These are phyloP conservation scores for Thielaviopsis punctulata DNA, from an alignment of 2,329 filamentous ascomycete genomes.

Conservation along the genomic window DNA sequence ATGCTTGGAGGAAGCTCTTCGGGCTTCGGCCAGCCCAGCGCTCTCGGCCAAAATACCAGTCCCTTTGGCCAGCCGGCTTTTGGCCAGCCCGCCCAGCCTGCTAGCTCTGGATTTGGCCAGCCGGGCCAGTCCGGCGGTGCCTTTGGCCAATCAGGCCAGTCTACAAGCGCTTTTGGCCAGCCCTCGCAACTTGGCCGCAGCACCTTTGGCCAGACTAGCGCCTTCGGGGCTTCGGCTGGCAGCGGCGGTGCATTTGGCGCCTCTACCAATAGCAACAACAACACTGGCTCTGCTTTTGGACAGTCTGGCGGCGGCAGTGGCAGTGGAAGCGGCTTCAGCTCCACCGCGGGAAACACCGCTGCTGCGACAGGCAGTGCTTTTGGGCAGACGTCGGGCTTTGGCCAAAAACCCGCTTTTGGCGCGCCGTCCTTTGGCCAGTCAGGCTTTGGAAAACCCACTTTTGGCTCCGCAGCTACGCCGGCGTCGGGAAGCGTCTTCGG, in stretches of 20 bases:
- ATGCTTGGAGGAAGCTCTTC: constrained; percentile 10
- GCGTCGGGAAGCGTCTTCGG: constrained; percentile 15
- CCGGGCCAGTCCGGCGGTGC: constrained; percentile 18
- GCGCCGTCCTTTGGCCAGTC: constrained; percentile 8
- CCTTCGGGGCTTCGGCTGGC: constrained; percentile 1
- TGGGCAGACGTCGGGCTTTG: constrained; percentile 16
- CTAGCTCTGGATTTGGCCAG: constrained; percentile 27
- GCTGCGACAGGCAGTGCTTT: constrained; percentile 11
- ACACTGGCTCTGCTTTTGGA: constrained; percentile 2
- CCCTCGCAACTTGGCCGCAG: constrained; percentile 16
- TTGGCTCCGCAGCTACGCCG: constrained; percentile 2
- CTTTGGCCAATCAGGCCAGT: constrained; percentile 19
- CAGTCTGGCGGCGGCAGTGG: neutral
- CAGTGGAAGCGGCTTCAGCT: neutral
- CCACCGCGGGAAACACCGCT: neutral
- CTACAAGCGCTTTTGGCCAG: constrained; percentile 27
- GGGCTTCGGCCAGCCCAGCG: constrained; percentile 23
- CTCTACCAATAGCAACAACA: neutral
- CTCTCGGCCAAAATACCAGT: constrained; percentile 20
- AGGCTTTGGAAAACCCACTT: constrained; percentile 8
- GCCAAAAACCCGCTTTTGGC: constrained; percentile 23
- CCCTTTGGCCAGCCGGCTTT: constrained; percentile 18
- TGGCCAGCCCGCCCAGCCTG: constrained; percentile 17
- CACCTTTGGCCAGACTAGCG: constrained; percentile 12
- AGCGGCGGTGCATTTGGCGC: constrained; percentile 19